phyloP scores from a whole-genome alignment of 495 filamentous ascomycete genomes.

The Lasiosphaeria miniovina region DNA sequence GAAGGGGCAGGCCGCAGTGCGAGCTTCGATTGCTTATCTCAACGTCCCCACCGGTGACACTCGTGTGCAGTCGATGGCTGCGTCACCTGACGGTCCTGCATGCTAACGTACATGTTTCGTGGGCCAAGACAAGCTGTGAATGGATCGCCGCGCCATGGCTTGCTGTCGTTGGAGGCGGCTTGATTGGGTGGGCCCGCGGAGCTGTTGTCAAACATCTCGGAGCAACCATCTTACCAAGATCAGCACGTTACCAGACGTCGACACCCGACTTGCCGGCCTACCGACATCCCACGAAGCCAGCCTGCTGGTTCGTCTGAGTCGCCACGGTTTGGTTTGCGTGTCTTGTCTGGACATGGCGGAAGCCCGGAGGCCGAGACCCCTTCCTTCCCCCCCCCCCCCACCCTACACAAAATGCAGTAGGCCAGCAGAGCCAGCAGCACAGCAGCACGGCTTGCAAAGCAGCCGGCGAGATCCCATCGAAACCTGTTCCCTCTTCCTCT shows the following conservation, averaged over 20 bases:
- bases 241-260: neutral
- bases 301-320: neutral
- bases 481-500: no score
- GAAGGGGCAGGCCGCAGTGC: neutral
- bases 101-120: constrained; percentile 7
- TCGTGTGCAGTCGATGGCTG: constrained; percentile 15
- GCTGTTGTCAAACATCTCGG: constrained; percentile 4
- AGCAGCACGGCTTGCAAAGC: no score
- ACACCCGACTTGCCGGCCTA: neutral
- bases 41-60: neutral
- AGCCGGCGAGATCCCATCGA: no score
- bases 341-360: neutral
- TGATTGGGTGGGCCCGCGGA: constrained; percentile 8
- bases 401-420: neutral
- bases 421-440: no score
- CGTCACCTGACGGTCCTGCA: constrained; percentile 35
- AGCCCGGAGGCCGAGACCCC: neutral
- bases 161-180: constrained; percentile 1
- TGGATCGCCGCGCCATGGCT: constrained; percentile 17
- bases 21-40: constrained; percentile 13
- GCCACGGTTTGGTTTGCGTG: neutral
- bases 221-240: neutral
- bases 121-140: constrained; percentile 16
- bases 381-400: neutral
- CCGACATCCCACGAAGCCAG: neutral